A percentile compares a stretch with the other conserved stretches of the same genome.
These are phyloP conservation scores for Kentomonas sorsogonicus DNA, from an alignment of 208 protist genomes.

Conservation along the genomic window DNA sequence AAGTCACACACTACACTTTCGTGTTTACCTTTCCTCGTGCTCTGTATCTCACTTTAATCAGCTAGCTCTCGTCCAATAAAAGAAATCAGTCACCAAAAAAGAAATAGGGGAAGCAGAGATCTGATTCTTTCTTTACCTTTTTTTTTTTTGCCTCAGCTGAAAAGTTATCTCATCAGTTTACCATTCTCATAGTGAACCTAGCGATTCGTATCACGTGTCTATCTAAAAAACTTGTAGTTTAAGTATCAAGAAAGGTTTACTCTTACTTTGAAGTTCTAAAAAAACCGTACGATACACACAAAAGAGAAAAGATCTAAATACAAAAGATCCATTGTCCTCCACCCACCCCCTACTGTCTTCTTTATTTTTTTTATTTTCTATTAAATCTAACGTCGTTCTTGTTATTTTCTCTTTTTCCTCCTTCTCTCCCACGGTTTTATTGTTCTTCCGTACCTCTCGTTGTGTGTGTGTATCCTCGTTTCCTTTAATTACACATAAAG, in stretches of 20 bases:
- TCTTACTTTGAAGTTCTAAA: too few relatives aligned
- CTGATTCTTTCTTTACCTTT: not conserved
- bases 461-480: not conserved
- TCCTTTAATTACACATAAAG: not conserved
- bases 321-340: not conserved
- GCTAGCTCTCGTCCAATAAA: too few relatives aligned
- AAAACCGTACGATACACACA: too few relatives aligned
- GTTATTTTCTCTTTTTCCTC: conserved; percentile 3
- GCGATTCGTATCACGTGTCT: too few relatives aligned
- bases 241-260: too few relatives aligned
- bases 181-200: not conserved
- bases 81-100: too few relatives aligned
- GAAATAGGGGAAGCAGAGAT: too few relatives aligned
- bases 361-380: not conserved
- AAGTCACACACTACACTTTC: too few relatives aligned
- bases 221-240: too few relatives aligned
- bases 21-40: too few relatives aligned
- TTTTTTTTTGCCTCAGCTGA: conserved; percentile 3
- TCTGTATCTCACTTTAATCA: too few relatives aligned
- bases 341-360: not conserved
- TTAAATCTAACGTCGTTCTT: not conserved
- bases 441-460: not conserved
- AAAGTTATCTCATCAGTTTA: not conserved
- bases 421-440: not conserved
- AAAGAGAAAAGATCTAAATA: too few relatives aligned